Percentiles rank a stretch among this genome's conserved stretches.
Conservation (phyloP, 805 yeast genomes). For the Candida corydali region DNA sequence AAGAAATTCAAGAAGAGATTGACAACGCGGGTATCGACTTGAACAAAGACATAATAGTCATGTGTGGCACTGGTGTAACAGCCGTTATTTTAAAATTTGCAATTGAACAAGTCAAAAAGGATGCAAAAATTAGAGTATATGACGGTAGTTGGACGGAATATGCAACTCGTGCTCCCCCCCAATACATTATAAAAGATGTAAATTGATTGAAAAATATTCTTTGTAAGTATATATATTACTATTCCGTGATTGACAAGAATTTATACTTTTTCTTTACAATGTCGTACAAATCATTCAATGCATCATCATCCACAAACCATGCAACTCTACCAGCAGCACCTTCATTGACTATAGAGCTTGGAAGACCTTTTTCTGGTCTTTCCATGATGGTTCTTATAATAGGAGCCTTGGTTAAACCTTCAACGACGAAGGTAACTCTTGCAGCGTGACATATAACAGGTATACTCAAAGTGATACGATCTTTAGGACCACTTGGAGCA, state of each 20-base stretch:
- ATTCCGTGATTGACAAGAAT: conserved; percentile 34
- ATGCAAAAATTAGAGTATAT: conserved; percentile 36
- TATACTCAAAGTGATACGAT: conserved; percentile 81
- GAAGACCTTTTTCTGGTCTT: conserved; percentile 94
- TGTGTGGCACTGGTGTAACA: conserved; percentile 97
- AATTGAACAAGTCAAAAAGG: conserved; percentile 32
- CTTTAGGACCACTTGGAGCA: conserved; percentile 84
- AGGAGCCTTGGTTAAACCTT: conserved; percentile 94
- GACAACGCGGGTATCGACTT: conserved; percentile 30
- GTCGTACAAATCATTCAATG: conserved; percentile 70
- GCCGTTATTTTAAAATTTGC: conserved; percentile 86
- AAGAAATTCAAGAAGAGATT: conserved; percentile 47
- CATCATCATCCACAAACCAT: conserved; percentile 97
- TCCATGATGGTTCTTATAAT: conserved; percentile 89
- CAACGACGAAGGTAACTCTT: conserved; percentile 90
- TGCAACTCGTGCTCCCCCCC: conserved; percentile 67
- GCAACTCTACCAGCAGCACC: conserved; percentile 95
- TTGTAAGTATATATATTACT: not conserved
- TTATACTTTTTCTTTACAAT: conserved; percentile 71
- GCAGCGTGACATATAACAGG: conserved; percentile 95
- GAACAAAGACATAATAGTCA: conserved; percentile 66
- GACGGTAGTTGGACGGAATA: conserved; percentile 92
- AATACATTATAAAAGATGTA: conserved; percentile 42
- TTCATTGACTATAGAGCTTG: conserved; percentile 89
- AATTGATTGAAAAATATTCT: not conserved